Conservation (phyloP, 768 basidiomycete species). For the Boletus huronensis region DNA sequence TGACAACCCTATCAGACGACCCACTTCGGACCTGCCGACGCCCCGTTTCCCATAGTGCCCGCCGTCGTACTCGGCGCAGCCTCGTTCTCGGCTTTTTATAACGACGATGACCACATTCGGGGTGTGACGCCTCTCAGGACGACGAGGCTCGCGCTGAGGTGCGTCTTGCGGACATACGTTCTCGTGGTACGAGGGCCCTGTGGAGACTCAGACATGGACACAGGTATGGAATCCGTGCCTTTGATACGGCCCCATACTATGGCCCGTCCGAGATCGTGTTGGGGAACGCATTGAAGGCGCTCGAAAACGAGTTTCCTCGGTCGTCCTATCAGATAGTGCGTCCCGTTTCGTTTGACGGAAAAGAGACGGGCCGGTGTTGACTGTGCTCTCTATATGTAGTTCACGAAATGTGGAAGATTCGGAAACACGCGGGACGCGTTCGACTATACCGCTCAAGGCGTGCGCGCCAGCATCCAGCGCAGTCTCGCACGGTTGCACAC, state of each 20-base stretch:
- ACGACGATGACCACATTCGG: conserved; percentile 52
- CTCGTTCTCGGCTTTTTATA: conserved; percentile 65
- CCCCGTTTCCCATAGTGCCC: conserved; percentile 37
- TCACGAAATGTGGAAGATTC: conserved; percentile 85
- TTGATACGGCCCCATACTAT: conserved; percentile 83
- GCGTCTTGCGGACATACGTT: conserved; percentile 11
- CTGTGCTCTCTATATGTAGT: conserved; percentile 37
- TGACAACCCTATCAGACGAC: conserved; percentile 27
- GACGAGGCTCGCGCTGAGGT: conserved; percentile 76
- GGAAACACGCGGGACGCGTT: conserved; percentile 51
- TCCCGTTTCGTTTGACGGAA: not conserved
- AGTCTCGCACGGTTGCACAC: conserved; percentile 72
- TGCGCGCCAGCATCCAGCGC: conserved; percentile 62
- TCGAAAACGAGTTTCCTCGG: conserved; percentile 71
- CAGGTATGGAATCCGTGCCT: conserved; percentile 77
- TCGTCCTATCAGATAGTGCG: conserved; percentile 69
- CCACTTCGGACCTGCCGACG: conserved; percentile 27
- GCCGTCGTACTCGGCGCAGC: conserved; percentile 70
- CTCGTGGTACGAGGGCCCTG: not conserved
- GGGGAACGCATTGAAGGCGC: conserved; percentile 57
- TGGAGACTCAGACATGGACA: not conserved
- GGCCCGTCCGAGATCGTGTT: conserved; percentile 76
- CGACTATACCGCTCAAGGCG: conserved; percentile 66
- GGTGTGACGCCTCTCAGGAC: conserved; percentile 59
- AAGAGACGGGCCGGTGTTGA: not conserved